These are phyloP conservation scores for Poa pratensis DNA, from an alignment of 176 grass and related monocot genomes.

Conservation along the genomic window DNA sequence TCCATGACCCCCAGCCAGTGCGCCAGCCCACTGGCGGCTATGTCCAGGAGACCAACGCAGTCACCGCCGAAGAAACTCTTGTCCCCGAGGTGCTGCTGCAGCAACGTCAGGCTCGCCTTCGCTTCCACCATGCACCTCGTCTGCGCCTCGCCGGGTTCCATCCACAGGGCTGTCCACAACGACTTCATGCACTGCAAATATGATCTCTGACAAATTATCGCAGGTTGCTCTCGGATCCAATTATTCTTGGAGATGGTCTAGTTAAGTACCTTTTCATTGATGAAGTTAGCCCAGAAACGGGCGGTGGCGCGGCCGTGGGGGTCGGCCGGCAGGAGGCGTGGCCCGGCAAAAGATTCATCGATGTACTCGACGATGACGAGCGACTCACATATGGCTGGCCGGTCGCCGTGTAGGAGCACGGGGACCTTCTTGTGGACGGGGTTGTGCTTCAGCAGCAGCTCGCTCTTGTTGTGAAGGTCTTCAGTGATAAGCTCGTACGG, in stretches of 20 bases:
- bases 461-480: slow-evolving; percentile 50
- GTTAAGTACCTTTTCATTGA: slow-evolving; percentile 25
- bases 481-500: slow-evolving; percentile 48
- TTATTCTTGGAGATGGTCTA: not conserved
- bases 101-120: slow-evolving; percentile 33
- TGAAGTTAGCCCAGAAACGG: slow-evolving; percentile 50
- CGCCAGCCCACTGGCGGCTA: slow-evolving; percentile 47
- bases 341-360: slow-evolving; percentile 41
- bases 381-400: slow-evolving; percentile 31
- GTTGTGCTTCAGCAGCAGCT: slow-evolving; percentile 44
- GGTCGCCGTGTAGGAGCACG: slow-evolving; percentile 53
- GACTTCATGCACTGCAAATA: slow-evolving; percentile 31
- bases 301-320: slow-evolving; percentile 47
- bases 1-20: slow-evolving; percentile 51
- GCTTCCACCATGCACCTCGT: slow-evolving; percentile 31
- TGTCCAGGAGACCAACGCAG: slow-evolving; percentile 48
- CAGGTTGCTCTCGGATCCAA: not conserved
- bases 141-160: slow-evolving; percentile 34
- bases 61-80: slow-evolving; percentile 64
- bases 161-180: slow-evolving; percentile 46
- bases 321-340: slow-evolving; percentile 35
- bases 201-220: not conserved
- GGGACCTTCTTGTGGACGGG: slow-evolving; percentile 61
- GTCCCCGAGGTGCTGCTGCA: slow-evolving; percentile 40
- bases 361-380: slow-evolving; percentile 50